These are phyloP conservation scores for Colletotrichum aenigma DNA, from an alignment of 2,329 filamentous ascomycete species.

Conservation along the genomic window DNA sequence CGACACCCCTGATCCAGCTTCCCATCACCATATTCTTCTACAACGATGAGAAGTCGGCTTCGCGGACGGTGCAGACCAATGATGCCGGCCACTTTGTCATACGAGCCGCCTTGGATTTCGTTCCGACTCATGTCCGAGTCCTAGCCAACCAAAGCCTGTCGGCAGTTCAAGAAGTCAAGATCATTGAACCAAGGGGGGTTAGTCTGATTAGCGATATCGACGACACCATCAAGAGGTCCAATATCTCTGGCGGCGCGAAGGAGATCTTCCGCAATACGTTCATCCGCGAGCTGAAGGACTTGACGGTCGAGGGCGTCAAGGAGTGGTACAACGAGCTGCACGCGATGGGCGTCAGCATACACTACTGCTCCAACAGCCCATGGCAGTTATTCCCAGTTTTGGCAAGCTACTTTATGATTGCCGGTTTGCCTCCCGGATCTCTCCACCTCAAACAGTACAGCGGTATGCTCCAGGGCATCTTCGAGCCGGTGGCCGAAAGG, in stretches of 20 bases:
- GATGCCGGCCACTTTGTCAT: conserved; percentile 87
- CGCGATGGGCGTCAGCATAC: conserved; percentile 82
- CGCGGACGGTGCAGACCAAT: conserved; percentile 83
- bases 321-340: conserved; percentile 87
- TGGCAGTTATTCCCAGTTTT: conserved; percentile 97
- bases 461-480: conserved; percentile 97
- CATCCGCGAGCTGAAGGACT: conserved; percentile 79
- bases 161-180: conserved; percentile 75
- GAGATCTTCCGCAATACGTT: conserved; percentile 98
- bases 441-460: conserved; percentile 96
- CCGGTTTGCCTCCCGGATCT: conserved; percentile 83
- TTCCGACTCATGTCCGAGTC: conserved; percentile 88
- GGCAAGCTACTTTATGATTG: conserved; percentile 80
- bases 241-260: conserved; percentile 82
- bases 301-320: conserved; percentile 84
- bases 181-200: conserved; percentile 80
- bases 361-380: conserved; percentile 99
- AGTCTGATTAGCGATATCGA: conserved; percentile 98
- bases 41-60: conserved; percentile 81
- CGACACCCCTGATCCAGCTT: conserved; percentile 75
- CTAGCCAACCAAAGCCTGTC: conserved; percentile 86
- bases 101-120: conserved; percentile 82
- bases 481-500: conserved; percentile 93
- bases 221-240: conserved; percentile 95
- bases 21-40: conserved; percentile 96